Conservation (phyloP, 495 filamentous ascomycete species). For the Endocarpon pusillum region DNA sequence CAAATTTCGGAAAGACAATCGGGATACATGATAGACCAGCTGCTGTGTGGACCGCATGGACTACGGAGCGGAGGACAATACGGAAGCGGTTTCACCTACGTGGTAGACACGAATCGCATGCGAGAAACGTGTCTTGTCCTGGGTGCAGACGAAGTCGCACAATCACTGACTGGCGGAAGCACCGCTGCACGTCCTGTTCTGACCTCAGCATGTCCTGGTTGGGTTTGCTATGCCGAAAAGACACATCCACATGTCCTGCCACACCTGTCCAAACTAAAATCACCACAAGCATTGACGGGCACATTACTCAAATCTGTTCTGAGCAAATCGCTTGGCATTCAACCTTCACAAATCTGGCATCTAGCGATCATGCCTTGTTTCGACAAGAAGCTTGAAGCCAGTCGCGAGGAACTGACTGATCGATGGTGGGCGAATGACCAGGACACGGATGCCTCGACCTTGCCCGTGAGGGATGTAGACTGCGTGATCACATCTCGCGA, state of each 20-base stretch:
- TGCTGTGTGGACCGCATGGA: conserved; percentile 54
- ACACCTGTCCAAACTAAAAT: conserved; percentile 81
- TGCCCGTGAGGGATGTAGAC: conserved; percentile 71
- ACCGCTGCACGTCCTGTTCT: conserved; percentile 46
- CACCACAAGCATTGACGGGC: conserved; percentile 80
- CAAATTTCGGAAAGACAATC: conserved; percentile 55
- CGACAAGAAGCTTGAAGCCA: conserved; percentile 96
- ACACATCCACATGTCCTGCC: conserved; percentile 85
- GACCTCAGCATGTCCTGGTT: conserved; percentile 84
- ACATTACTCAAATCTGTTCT: conserved; percentile 76
- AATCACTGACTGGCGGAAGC: conserved; percentile 18
- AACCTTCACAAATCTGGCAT: conserved; percentile 78
- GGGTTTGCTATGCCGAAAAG: conserved; percentile 98
- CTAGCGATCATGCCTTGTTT: conserved; percentile 95
- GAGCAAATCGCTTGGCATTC: conserved; percentile 47
- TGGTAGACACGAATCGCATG: conserved; percentile 71
- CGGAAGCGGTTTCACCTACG: conserved; percentile 65
- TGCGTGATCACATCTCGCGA: conserved; percentile 95
- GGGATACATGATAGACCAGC: conserved; percentile 63
- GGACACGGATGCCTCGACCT: conserved; percentile 15
- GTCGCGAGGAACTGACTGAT: conserved; percentile 79
- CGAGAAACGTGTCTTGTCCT: conserved; percentile 61
- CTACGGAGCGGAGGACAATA: conserved; percentile 49
- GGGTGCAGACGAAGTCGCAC: conserved; percentile 59
- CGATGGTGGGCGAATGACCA: conserved; percentile 39